phyloP scores from a whole-genome alignment of 202 grass and related monocot genomes.

The Bolboschoenoplectus hybrid region DNA sequence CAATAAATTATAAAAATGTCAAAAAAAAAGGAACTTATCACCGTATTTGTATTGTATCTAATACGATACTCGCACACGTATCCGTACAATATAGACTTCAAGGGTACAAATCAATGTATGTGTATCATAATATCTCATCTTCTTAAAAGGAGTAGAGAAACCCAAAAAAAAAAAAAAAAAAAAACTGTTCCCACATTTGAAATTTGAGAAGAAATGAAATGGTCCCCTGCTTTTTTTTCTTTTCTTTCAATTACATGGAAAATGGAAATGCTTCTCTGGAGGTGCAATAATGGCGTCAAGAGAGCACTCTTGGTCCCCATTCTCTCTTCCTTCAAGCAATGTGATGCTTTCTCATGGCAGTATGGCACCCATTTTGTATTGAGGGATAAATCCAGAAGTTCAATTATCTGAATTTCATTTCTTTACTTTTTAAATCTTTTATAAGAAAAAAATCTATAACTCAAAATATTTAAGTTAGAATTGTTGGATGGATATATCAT shows the following conservation, averaged over 20 bases:
- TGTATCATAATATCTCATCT: neutral
- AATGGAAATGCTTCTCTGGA: neutral
- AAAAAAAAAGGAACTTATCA: too few species aligned
- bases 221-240: slow-evolving; percentile 9
- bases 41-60: too few species aligned
- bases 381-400: neutral
- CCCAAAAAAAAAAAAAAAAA: neutral
- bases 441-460: too few species aligned
- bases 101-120: neutral
- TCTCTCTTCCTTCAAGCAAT: neutral
- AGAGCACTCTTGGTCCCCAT: neutral
- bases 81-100: too few species aligned
- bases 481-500: too few species aligned
- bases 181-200: neutral
- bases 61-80: too few species aligned
- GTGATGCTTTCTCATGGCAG: neutral
- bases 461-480: neutral
- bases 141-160: neutral
- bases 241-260: neutral
- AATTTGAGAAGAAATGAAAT: neutral
- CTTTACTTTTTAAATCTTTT: too few species aligned
- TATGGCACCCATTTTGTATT: neutral
- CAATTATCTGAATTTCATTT: too few species aligned
- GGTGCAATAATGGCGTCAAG: slow-evolving; percentile 15
- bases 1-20: too few species aligned